Conservation (phyloP, 805 yeast genomes). For the Starmerella ratchasimensis region DNA sequence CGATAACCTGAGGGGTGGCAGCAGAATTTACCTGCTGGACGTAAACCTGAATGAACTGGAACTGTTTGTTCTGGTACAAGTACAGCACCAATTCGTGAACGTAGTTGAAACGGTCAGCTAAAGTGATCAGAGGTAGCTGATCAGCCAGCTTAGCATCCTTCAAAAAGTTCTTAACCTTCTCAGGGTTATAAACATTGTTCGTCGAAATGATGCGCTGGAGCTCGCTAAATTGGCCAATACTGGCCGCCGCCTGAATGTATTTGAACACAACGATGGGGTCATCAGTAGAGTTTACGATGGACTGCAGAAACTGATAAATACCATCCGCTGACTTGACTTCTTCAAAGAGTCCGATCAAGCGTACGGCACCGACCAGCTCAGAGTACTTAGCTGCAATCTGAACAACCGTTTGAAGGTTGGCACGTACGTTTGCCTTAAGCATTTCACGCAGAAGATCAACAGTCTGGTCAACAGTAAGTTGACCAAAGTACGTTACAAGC, state of each 20-base stretch:
- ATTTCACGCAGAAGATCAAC: slow-evolving; percentile 76
- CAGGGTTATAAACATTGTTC: slow-evolving; percentile 89
- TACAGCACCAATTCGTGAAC: slow-evolving; percentile 88
- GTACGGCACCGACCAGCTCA: slow-evolving; percentile 76
- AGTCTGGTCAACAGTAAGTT: slow-evolving; percentile 86
- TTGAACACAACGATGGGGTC: slow-evolving; percentile 93
- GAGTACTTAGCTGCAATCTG: slow-evolving; percentile 96
- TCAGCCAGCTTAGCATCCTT: slow-evolving; percentile 89
- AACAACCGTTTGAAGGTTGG: slow-evolving; percentile 80
- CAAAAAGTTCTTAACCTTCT: slow-evolving; percentile 91
- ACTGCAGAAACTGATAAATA: slow-evolving; percentile 80
- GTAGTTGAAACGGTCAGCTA: slow-evolving; percentile 81
- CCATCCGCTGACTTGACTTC: slow-evolving; percentile 89
- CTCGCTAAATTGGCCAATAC: slow-evolving; percentile 78
- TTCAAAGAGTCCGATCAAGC: slow-evolving; percentile 81
- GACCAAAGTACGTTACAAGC: slow-evolving; percentile 86
- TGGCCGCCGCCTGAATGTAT: slow-evolving; percentile 89
- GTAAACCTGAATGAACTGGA: slow-evolving; percentile 93
- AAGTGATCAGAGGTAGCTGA: slow-evolving; percentile 90
- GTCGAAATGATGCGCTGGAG: slow-evolving; percentile 92
- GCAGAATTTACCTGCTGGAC: slow-evolving; percentile 96
- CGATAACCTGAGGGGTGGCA: slow-evolving; percentile 91
- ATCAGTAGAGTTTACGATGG: slow-evolving; percentile 83
- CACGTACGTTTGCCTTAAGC: slow-evolving; percentile 64
- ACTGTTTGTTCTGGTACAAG: slow-evolving; percentile 87